Conservation (phyloP, 495 filamentous ascomycete species). For the Aspergillus asperescens region DNA sequence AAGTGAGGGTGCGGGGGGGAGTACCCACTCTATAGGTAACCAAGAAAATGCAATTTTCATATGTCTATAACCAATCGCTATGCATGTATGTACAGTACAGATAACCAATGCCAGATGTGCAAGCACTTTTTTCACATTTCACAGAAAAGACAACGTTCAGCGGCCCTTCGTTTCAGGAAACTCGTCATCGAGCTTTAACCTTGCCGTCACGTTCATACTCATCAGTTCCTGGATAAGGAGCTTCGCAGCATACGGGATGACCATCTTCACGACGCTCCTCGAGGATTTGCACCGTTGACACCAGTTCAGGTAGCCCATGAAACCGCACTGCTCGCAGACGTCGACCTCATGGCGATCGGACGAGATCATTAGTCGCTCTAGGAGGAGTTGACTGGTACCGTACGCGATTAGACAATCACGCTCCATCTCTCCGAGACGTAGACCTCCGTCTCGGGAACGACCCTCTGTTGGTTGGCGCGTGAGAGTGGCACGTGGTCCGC, state of each 20-base stretch:
- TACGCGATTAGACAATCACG: constrained; percentile 96
- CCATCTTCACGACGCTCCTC: constrained; percentile 77
- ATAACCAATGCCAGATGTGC: constrained; percentile 7
- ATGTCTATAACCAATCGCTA: constrained; percentile 17
- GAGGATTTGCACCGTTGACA: constrained; percentile 86
- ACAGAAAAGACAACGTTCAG: constrained; percentile 13
- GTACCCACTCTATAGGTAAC: neutral
- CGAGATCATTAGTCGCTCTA: constrained; percentile 91
- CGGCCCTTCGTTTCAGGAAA: constrained; percentile 59
- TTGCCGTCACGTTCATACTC: constrained; percentile 93
- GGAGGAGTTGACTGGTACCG: constrained; percentile 82
- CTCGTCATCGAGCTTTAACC: constrained; percentile 82
- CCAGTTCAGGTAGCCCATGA: constrained; percentile 92
- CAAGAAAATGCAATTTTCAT: neutral
- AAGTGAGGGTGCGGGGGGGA: too few species aligned
- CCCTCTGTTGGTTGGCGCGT: constrained; percentile 97
- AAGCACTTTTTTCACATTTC: constrained; percentile 7
- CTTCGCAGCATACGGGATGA: constrained; percentile 98
- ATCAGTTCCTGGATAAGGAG: constrained; percentile 91
- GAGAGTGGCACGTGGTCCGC: constrained; percentile 82
- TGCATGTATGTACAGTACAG: constrained; percentile 22
- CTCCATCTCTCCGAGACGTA: constrained; percentile 98
- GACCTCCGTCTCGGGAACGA: constrained; percentile 83
- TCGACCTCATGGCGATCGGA: constrained; percentile 87
- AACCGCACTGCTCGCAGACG: constrained; percentile 84